These are phyloP conservation scores for Cercospora sesami DNA, from an alignment of 2,329 filamentous ascomycete genomes.

Conservation along the genomic window DNA sequence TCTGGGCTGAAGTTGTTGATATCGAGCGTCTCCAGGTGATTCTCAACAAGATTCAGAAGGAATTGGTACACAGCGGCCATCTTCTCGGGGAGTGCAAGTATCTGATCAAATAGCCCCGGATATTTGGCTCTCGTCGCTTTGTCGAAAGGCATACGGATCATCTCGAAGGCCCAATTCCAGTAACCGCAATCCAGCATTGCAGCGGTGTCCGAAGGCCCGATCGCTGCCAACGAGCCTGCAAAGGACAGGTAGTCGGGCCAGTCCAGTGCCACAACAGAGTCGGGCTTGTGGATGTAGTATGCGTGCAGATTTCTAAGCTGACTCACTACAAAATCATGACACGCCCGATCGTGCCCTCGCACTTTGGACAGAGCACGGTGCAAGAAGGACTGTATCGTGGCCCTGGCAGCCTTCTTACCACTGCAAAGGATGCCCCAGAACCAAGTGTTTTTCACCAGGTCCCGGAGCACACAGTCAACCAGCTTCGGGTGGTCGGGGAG, in stretches of 20 bases:
- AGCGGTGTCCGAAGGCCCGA: constrained; percentile 22
- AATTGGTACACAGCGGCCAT: constrained; percentile 26
- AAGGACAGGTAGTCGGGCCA: constrained; percentile 25
- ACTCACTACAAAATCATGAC: constrained; percentile 16
- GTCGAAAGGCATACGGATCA: constrained; percentile 23
- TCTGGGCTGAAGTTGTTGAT: background rate
- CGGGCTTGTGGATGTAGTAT: background rate
- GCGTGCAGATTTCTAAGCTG: constrained; percentile 22
- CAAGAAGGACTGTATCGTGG: constrained; percentile 15
- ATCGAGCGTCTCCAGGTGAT: constrained; percentile 8
- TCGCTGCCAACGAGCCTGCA: constrained; percentile 15
- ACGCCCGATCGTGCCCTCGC: constrained; percentile 17
- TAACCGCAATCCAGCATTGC: constrained; percentile 26
- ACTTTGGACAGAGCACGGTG: constrained; percentile 18
- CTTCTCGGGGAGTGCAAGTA: constrained; percentile 8
- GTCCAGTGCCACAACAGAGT: constrained; percentile 8
- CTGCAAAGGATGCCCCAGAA: constrained; percentile 17
- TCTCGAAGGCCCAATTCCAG: constrained; percentile 23
- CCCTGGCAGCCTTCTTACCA: constrained; percentile 18
- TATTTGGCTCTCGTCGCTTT: constrained; percentile 12
- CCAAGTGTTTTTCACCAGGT: constrained; percentile 17
- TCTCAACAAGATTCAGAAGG: constrained; percentile 17
- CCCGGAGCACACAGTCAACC: constrained; percentile 10
- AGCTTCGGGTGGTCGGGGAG: constrained; percentile 13
- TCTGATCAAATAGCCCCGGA: constrained; percentile 9